A percentile compares a stretch with the other conserved stretches of the same genome.
Conservation (phyloP, 177 flowering plant genomes). For the Vitis hybrid region DNA sequence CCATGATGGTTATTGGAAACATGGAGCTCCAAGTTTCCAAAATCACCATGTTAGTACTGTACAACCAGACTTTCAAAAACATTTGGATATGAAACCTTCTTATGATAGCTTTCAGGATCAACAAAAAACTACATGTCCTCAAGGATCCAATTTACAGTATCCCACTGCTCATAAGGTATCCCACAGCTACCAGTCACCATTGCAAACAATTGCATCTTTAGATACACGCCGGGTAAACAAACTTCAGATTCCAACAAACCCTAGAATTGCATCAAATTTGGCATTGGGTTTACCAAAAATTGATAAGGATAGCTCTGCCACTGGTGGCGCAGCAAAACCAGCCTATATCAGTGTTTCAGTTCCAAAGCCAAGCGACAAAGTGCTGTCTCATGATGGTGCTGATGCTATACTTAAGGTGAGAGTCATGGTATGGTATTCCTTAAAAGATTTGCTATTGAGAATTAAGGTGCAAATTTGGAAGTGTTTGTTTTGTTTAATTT, state of each 20-base stretch:
- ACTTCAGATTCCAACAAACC: constrained; percentile 91
- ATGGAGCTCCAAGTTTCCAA: constrained; percentile 53
- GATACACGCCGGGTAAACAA: constrained; percentile 68
- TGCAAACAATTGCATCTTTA: constrained; percentile 49
- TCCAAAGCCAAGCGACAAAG: constrained; percentile 49
- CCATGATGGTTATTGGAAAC: constrained; percentile 65
- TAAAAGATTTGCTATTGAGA: background rate
- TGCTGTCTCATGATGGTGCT: constrained; percentile 41
- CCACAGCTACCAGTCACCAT: constrained; percentile 46
- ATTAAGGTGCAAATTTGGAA: background rate
- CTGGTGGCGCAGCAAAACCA: constrained; percentile 57
- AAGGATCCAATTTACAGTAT: constrained; percentile 44
- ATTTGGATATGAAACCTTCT: constrained; percentile 46
- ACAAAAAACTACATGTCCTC: constrained; percentile 42
- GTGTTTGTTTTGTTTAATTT: background rate
- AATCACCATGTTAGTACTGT: constrained; percentile 37
- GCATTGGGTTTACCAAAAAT: constrained; percentile 48
- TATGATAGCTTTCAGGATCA: constrained; percentile 54
- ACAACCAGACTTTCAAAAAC: constrained; percentile 47
- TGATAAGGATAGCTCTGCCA: constrained; percentile 53
- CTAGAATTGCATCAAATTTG: constrained; percentile 86
- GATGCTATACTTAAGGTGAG: constrained; percentile 70
- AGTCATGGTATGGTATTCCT: constrained; percentile 3
- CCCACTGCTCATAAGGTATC: constrained; percentile 49
- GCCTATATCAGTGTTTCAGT: constrained; percentile 77